These are phyloP conservation scores for Diaporthe batatas DNA, from an alignment of 2,329 filamentous ascomycete genomes.

Conservation along the genomic window DNA sequence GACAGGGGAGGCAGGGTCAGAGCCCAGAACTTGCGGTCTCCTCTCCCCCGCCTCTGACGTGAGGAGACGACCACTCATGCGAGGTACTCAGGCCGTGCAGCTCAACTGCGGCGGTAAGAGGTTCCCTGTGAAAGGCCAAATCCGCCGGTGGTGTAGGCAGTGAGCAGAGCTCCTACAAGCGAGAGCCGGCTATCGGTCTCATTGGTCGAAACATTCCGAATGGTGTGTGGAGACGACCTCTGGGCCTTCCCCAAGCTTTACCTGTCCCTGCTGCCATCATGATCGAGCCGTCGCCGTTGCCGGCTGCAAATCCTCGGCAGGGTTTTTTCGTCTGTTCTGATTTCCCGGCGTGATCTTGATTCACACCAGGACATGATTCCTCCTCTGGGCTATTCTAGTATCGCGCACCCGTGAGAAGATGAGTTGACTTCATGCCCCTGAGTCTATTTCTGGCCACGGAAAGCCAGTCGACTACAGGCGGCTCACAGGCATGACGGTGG, in stretches of 20 bases:
- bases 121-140: constrained; percentile 55
- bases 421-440: constrained; percentile 17
- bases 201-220: constrained; percentile 42
- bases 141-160: constrained; percentile 42
- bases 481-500: constrained; percentile 24
- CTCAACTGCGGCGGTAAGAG: constrained; percentile 53
- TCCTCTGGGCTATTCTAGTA: not conserved
- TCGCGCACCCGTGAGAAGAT: constrained; percentile 14
- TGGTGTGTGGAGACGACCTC: constrained; percentile 35
- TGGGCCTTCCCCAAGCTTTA: constrained; percentile 8
- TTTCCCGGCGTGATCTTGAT: constrained; percentile 6
- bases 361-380: constrained; percentile 2
- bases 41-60: constrained; percentile 26
- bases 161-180: constrained; percentile 37
- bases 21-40: constrained; percentile 22
- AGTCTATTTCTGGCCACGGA: constrained; percentile 30
- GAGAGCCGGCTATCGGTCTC: not conserved
- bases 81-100: constrained; percentile 28
- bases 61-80: constrained; percentile 26
- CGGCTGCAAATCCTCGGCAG: constrained; percentile 23
- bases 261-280: constrained; percentile 30
- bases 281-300: not conserved
- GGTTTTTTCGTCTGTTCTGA: constrained; percentile 38
- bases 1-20: constrained; percentile 14
- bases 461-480: not conserved